These are phyloP conservation scores for Hypoxylon sp. DNA, from an alignment of 2,329 filamentous ascomycete species.

Conservation along the genomic window DNA sequence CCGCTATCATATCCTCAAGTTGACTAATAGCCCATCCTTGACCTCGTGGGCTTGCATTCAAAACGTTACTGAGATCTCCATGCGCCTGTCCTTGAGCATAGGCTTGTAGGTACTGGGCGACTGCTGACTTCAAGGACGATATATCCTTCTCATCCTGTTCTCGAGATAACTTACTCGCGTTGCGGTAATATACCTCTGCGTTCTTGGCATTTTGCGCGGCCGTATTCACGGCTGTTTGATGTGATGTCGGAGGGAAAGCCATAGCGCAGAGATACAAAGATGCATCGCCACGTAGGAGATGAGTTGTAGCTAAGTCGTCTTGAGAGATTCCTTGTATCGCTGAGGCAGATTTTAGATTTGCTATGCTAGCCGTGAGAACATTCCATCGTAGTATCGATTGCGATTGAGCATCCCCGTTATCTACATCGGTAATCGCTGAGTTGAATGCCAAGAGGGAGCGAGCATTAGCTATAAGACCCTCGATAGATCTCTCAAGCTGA, in stretches of 20 bases:
- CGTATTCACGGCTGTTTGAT: slow-evolving; percentile 45
- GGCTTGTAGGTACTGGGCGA: slow-evolving; percentile 40
- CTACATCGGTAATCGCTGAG: slow-evolving; percentile 45
- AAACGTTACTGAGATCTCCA: slow-evolving; percentile 27
- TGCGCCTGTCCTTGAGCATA: slow-evolving; percentile 30
- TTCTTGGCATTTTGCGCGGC: slow-evolving; percentile 50
- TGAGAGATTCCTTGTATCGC: slow-evolving; percentile 40
- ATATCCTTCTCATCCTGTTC: slow-evolving; percentile 42
- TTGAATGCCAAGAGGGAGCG: slow-evolving; percentile 51
- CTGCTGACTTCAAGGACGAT: slow-evolving; percentile 35
- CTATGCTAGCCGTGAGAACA: slow-evolving; percentile 47
- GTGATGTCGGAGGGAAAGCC: slow-evolving; percentile 46
- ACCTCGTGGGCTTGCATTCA: slow-evolving; percentile 35
- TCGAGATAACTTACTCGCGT: slow-evolving; percentile 49
- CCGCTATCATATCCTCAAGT: slow-evolving; percentile 47
- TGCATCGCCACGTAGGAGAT: slow-evolving; percentile 51
- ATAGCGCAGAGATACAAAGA: slow-evolving; percentile 50
- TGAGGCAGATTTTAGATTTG: slow-evolving; percentile 45
- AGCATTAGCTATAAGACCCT: slow-evolving; percentile 47
- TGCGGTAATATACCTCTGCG: slow-evolving; percentile 54
- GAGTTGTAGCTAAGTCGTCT: slow-evolving; percentile 49
- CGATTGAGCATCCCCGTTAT: slow-evolving; percentile 35
- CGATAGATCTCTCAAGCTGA: slow-evolving; percentile 33
- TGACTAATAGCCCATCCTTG: slow-evolving; percentile 45
- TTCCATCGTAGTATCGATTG: slow-evolving; percentile 50